Percentiles rank a stretch among this genome's conserved stretches.
Evolutionary conservation across 148 eudicot genomes (phyloP).

Genomic region (Hydrangea macrophylla): DNA sequence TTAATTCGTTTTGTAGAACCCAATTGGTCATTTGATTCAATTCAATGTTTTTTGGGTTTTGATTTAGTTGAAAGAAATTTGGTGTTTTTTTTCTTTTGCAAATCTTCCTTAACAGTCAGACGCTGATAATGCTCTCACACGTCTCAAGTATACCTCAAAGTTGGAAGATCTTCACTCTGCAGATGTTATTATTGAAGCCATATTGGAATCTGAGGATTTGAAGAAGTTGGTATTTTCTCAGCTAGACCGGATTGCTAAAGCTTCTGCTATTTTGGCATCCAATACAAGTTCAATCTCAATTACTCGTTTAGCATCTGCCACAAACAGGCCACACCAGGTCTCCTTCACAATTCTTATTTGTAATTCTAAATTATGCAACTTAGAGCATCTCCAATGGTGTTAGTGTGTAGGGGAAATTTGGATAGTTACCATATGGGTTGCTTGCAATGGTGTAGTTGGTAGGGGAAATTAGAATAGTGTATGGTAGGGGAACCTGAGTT

Average conservation of each 20-base stretch:
- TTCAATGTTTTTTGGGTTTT: too few species aligned
- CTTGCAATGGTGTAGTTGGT: too few species aligned
- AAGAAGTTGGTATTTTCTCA: constrained; percentile 61
- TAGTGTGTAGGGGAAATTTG: too few species aligned
- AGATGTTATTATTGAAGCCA: constrained; percentile 81
- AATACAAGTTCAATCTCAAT: constrained; percentile 91
- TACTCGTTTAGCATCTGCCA: constrained; percentile 70
- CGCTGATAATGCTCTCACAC: constrained; percentile 43
- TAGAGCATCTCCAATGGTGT: too few species aligned
- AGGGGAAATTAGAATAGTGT: too few species aligned
- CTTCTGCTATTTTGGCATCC: constrained; percentile 80
- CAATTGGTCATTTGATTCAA: too few species aligned
- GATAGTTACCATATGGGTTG: too few species aligned
- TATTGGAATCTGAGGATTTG: constrained; percentile 75
- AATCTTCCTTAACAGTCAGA: constrained; percentile 22
- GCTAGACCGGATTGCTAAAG: constrained; percentile 57
- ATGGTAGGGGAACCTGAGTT: too few species aligned
- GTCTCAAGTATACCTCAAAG: constrained; percentile 50
- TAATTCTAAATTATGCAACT: not conserved
- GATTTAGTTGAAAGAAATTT: too few species aligned
- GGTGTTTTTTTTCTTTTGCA: too few species aligned
- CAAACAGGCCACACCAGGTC: constrained; percentile 75
- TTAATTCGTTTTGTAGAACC: too few species aligned
- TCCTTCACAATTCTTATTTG: not conserved
- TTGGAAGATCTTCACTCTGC: constrained; percentile 64